Evolutionary conservation across 2,329 filamentous ascomycete genomes (phyloP).

Genomic region (Aspergillus carbonarius): DNA sequence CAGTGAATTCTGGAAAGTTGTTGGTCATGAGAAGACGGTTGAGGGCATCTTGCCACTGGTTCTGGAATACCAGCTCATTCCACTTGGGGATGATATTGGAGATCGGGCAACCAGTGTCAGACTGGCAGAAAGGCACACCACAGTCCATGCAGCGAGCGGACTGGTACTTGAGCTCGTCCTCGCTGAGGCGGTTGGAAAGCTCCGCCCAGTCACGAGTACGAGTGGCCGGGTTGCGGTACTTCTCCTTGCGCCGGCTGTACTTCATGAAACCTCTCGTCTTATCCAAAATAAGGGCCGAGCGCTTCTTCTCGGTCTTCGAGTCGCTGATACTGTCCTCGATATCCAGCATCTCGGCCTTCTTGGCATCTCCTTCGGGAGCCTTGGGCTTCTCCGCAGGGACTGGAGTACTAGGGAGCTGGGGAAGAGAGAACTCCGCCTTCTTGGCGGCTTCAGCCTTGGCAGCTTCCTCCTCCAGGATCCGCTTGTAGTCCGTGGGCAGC

Average conservation of each 20-base stretch:
- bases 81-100: conserved; percentile 97
- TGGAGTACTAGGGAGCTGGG: conserved; percentile 64
- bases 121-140: conserved; percentile 97
- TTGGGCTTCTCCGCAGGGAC: conserved; percentile 55
- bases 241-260: conserved; percentile 87
- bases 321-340: conserved; percentile 91
- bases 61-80: conserved; percentile 76
- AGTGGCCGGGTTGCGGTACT: conserved; percentile 81
- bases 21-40: conserved; percentile 94
- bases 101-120: conserved; percentile 91
- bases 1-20: conserved; percentile 98
- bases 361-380: conserved; percentile 54
- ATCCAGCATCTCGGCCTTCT: conserved; percentile 73
- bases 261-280: conserved; percentile 99
- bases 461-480: conserved; percentile 81
- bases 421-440: conserved; percentile 78
- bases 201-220: conserved; percentile 93
- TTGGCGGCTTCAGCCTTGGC: conserved; percentile 82
- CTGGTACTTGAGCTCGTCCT: conserved; percentile 96
- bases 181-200: conserved; percentile 79
- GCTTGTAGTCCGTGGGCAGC: conserved; percentile 93
- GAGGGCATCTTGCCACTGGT: conserved; percentile 86
- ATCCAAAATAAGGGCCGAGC: conserved; percentile 87
- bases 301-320: conserved; percentile 81
- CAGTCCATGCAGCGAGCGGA: conserved; percentile 98